A percentile compares a stretch with the other conserved stretches of the same genome.
phyloP scores from a whole-genome alignment of 1,139 yeast species.

The Sugiyamaella novakii region DNA sequence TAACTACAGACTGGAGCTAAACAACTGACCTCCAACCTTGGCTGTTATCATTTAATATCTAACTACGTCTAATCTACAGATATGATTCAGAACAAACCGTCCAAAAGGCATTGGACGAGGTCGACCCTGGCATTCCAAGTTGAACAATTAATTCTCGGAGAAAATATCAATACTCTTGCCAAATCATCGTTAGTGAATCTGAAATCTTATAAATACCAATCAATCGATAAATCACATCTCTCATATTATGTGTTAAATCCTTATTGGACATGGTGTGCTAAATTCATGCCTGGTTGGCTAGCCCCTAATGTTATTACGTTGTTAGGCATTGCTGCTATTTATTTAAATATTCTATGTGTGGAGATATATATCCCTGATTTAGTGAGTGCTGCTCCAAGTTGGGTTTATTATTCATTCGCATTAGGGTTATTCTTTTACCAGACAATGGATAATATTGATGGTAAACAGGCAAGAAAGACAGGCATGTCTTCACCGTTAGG shows the following conservation, averaged over 20 bases:
- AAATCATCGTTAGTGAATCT: constrained; percentile 33
- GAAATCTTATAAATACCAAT: constrained; percentile 37
- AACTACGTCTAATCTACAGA: too few relatives aligned
- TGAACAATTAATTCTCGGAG: constrained; percentile 26
- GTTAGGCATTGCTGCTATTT: constrained; percentile 62
- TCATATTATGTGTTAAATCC: constrained; percentile 65
- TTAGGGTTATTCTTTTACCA: constrained; percentile 74
- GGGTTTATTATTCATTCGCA: constrained; percentile 70
- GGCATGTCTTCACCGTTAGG: constrained; percentile 80
- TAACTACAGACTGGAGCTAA: too few relatives aligned
- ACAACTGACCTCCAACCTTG: too few relatives aligned
- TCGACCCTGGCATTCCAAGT: constrained; percentile 23
- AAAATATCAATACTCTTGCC: constrained; percentile 31
- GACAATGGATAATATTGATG: constrained; percentile 84
- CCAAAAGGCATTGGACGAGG: constrained; percentile 16
- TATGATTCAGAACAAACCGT: background rate
- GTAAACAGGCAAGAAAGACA: constrained; percentile 77
- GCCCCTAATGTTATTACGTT: constrained; percentile 79
- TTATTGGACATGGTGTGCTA: constrained; percentile 71
- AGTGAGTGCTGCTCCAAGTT: constrained; percentile 55
- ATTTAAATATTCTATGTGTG: constrained; percentile 55
- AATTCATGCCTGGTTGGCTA: constrained; percentile 68
- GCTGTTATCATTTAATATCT: too few relatives aligned
- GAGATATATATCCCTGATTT: constrained; percentile 64
- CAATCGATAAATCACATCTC: constrained; percentile 69